Evolutionary conservation across 495 filamentous ascomycete species (phyloP).

Genomic region (Penicillium paradoxum): DNA sequence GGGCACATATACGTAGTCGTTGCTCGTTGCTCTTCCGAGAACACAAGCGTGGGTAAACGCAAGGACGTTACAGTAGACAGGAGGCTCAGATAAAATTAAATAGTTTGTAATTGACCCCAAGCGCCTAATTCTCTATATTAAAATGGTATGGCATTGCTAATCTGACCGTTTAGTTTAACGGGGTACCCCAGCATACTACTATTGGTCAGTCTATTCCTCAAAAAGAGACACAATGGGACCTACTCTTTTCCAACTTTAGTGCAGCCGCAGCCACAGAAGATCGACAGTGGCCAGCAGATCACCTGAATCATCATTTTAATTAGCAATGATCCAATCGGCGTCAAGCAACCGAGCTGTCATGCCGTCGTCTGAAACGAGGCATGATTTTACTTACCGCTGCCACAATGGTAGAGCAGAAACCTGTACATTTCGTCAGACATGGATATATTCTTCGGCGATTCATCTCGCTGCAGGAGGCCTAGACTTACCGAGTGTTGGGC

Average conservation of each 20-base stretch:
- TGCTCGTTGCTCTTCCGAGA: too few species aligned
- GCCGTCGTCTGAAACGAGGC: not conserved
- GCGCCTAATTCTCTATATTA: slow-evolving; percentile 18
- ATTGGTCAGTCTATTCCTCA: slow-evolving; percentile 8
- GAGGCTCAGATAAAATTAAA: not conserved
- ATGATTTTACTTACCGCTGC: slow-evolving; percentile 43
- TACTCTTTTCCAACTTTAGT: slow-evolving; percentile 56
- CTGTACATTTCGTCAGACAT: slow-evolving; percentile 15
- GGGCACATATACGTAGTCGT: too few species aligned
- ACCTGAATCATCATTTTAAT: slow-evolving; percentile 30
- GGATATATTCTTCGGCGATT: not conserved
- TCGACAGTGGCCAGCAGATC: slow-evolving; percentile 53
- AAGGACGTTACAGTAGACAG: not conserved
- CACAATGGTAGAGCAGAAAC: slow-evolving; percentile 44
- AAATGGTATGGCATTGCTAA: slow-evolving; percentile 52
- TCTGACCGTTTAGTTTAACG: slow-evolving; percentile 49
- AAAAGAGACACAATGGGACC: slow-evolving; percentile 8
- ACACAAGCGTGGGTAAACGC: too few species aligned
- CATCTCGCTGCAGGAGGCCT: not conserved
- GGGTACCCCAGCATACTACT: slow-evolving; percentile 50
- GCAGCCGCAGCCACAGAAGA: slow-evolving; percentile 56
- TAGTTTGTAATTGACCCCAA: not conserved
- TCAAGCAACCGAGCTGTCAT: not conserved
- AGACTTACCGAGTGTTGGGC: slow-evolving; percentile 50
- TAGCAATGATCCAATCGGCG: not conserved